Percentiles rank a stretch among this genome's conserved stretches.
phyloP scores from a whole-genome alignment of 805 yeast genomes.

The Candida alai region DNA sequence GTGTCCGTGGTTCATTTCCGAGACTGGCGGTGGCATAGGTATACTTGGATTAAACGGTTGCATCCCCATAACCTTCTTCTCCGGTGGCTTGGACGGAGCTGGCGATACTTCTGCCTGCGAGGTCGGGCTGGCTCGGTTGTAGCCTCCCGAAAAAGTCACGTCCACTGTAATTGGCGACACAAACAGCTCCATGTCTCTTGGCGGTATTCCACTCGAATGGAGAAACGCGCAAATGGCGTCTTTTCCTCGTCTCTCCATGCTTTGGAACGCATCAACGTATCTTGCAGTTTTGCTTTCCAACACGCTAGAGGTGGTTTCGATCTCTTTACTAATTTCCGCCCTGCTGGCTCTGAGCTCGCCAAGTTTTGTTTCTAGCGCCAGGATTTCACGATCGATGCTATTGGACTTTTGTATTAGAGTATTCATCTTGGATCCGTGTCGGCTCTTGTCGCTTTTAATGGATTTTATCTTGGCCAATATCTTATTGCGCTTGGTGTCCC shows the following conservation, averaged over 20 bases:
- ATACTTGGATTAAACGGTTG: slow-evolving; percentile 13
- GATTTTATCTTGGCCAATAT: slow-evolving; percentile 32
- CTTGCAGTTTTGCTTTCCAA: slow-evolving; percentile 46
- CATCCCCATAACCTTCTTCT: slow-evolving; percentile 14
- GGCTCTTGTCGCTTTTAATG: slow-evolving; percentile 37
- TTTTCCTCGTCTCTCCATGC: slow-evolving; percentile 36
- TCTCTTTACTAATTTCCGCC: slow-evolving; percentile 30
- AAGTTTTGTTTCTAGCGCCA: slow-evolving; percentile 33
- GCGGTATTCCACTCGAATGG: slow-evolving; percentile 19
- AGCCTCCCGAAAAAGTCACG: slow-evolving; percentile 23
- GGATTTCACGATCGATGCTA: slow-evolving; percentile 36
- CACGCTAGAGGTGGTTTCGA: slow-evolving; percentile 45
- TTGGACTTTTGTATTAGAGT: slow-evolving; percentile 29
- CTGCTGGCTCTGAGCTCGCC: slow-evolving; percentile 30
- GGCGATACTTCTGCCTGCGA: background rate
- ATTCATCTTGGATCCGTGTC: slow-evolving; percentile 40
- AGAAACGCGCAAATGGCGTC: slow-evolving; percentile 27
- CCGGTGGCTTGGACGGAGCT: background rate
- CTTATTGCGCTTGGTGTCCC: slow-evolving; percentile 38
- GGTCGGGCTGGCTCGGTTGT: slow-evolving; percentile 2
- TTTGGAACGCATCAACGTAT: slow-evolving; percentile 38
- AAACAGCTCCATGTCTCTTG: slow-evolving; percentile 15
- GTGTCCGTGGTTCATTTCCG: slow-evolving; percentile 16
- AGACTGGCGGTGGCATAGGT: background rate
- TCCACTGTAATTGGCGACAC: slow-evolving; percentile 21